Evolutionary conservation across 176 grass and related monocot species (phyloP).

Genomic region (Musa itinerans): DNA sequence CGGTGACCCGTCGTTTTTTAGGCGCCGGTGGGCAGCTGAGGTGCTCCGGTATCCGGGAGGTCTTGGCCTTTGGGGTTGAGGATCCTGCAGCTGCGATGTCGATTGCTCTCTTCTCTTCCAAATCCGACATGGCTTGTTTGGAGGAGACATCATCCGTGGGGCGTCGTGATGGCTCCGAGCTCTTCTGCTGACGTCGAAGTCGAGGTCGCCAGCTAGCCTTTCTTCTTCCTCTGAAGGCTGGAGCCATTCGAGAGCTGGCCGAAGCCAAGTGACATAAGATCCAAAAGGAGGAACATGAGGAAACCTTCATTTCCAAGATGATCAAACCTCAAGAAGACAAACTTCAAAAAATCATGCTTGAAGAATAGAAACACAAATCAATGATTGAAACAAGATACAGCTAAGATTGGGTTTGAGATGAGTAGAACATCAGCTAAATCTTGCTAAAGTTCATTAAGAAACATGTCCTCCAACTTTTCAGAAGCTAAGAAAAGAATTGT

Average conservation of each 20-base stretch:
- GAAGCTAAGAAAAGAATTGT: no score
- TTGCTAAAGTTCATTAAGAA: no score
- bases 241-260: not conserved
- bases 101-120: not conserved
- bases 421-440: no score
- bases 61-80: conserved; percentile 12
- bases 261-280: no score
- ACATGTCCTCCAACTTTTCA: no score
- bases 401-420: no score
- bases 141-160: not conserved
- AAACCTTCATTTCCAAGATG: no score
- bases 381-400: no score
- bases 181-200: not conserved
- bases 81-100: not conserved
- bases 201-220: not conserved
- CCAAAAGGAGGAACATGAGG: no score
- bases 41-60: conserved; percentile 6
- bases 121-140: not conserved
- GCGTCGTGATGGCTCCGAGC: not conserved
- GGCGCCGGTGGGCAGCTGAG: conserved; percentile 16
- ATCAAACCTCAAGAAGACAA: no score
- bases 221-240: conserved; percentile 1
- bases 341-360: no score
- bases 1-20: conserved; percentile 1
- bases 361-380: no score